These are phyloP conservation scores for Vanrija pseudolonga DNA, from an alignment of 1,284 basidiomycete species.

Conservation along the genomic window DNA sequence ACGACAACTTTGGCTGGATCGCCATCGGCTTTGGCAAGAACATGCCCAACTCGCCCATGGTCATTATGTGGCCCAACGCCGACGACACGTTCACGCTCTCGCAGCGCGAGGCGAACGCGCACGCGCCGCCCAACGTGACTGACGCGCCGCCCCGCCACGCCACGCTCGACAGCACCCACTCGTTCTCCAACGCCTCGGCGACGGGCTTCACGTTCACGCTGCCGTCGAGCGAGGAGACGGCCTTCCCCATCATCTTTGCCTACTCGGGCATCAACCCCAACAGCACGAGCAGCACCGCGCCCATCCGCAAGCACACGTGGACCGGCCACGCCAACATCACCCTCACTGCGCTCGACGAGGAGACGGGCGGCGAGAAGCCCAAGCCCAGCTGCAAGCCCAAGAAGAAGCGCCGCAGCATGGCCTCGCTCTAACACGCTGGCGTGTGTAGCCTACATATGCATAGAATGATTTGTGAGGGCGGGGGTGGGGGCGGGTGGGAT, in stretches of 20 bases:
- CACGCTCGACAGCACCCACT: constrained; percentile 25
- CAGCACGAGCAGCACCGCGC: background rate
- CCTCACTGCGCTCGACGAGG: background rate
- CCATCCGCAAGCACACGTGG: background rate
- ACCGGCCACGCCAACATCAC: background rate
- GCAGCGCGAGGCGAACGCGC: constrained; percentile 54
- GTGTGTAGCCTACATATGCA: too few species aligned
- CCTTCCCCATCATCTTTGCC: constrained; percentile 4
- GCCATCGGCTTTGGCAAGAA: constrained; percentile 8
- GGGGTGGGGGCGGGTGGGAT: too few species aligned
- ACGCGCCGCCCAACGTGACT: constrained; percentile 51
- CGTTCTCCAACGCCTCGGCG: background rate
- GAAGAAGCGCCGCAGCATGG: background rate
- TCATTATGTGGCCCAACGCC: constrained; percentile 62
- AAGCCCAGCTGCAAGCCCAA: constrained; percentile 1
- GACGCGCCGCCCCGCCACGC: constrained; percentile 53
- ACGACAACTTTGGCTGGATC: constrained; percentile 13
- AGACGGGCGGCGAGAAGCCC: too few species aligned
- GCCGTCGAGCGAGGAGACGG: background rate
- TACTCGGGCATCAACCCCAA: background rate
- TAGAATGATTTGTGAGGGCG: too few species aligned
- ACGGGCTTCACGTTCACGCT: background rate
- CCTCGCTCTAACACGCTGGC: too few species aligned
- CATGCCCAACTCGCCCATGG: constrained; percentile 55
- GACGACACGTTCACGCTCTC: constrained; percentile 59